Evolutionary conservation across 139 green algal genomes (phyloP).

Genomic region (Coelastrella sp.): DNA sequence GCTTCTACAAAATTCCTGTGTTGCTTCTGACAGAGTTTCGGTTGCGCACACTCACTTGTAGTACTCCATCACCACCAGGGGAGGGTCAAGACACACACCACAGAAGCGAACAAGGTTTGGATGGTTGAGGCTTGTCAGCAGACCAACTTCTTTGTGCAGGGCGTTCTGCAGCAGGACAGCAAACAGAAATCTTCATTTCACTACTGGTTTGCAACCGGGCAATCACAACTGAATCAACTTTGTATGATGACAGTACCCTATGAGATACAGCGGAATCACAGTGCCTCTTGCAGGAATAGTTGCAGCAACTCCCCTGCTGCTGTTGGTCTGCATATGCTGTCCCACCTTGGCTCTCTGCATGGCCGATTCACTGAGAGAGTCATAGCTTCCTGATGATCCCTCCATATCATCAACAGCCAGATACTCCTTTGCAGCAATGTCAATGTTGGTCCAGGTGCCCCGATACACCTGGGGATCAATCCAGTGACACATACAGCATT

Average conservation of each 20-base stretch:
- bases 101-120: constrained; percentile 69
- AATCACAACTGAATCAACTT: too few relatives aligned
- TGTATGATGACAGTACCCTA: background rate
- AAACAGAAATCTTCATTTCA: background rate
- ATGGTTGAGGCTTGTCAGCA: constrained; percentile 58
- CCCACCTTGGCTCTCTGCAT: constrained; percentile 3
- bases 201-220: too few relatives aligned
- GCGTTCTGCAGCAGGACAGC: constrained; percentile 13
- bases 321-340: background rate
- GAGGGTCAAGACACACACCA: constrained; percentile 64
- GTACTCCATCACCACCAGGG: constrained; percentile 72
- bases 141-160: constrained; percentile 58
- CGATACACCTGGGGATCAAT: constrained; percentile 14
- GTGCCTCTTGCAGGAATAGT: background rate
- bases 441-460: constrained; percentile 30
- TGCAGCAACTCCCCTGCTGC: background rate
- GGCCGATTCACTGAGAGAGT: background rate
- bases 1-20: too few relatives aligned
- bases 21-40: too few relatives aligned
- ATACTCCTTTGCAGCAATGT: constrained; percentile 38
- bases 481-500: too few relatives aligned
- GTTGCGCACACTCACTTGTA: constrained; percentile 53
- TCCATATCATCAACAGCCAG: constrained; percentile 6
- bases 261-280: background rate
- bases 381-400: background rate